phyloP scores from a whole-genome alignment of 2,329 filamentous ascomycete genomes.

The Ilyonectria mors-panacis region DNA sequence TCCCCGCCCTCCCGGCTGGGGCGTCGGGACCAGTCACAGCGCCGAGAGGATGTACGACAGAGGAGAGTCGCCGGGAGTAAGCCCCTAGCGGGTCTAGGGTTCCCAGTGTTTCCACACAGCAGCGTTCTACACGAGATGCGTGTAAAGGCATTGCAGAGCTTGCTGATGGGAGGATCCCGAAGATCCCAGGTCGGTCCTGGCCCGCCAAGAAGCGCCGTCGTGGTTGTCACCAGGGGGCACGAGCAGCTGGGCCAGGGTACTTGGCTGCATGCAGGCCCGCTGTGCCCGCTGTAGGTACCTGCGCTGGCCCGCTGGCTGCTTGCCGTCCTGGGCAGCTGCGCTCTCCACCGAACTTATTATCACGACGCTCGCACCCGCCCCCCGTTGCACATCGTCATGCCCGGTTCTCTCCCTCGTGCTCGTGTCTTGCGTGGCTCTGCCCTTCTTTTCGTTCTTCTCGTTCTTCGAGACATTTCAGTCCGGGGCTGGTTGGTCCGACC shows the following conservation, averaged over 20 bases:
- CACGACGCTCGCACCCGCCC: constrained; percentile 40
- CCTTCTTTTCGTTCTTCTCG: constrained; percentile 28
- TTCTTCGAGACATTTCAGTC: constrained; percentile 29
- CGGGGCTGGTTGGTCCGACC: constrained; percentile 29
- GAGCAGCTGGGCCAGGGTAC: not conserved
- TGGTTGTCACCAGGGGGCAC: constrained; percentile 3
- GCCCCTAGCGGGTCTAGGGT: constrained; percentile 19
- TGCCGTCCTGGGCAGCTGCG: constrained; percentile 2
- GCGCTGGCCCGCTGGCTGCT: not conserved
- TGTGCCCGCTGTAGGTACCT: constrained; percentile 3
- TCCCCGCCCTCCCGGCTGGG: constrained; percentile 22
- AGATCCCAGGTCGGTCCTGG: constrained; percentile 1
- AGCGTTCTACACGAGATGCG: constrained; percentile 7
- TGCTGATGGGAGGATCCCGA: constrained; percentile 8
- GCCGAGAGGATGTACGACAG: not conserved
- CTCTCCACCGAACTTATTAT: constrained; percentile 42
- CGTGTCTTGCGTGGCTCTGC: constrained; percentile 33
- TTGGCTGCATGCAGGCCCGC: not conserved
- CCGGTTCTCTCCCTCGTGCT: constrained; percentile 27
- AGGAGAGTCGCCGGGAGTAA: constrained; percentile 1
- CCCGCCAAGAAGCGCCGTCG: constrained; percentile 6
- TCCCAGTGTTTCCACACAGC: constrained; percentile 7
- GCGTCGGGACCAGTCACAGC: constrained; percentile 15
- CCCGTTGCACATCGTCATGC: constrained; percentile 22
- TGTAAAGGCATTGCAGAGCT: constrained; percentile 7